Evolutionary conservation across 2,329 filamentous ascomycete species (phyloP).

Genomic region (Aspergillus aculeatus): DNA sequence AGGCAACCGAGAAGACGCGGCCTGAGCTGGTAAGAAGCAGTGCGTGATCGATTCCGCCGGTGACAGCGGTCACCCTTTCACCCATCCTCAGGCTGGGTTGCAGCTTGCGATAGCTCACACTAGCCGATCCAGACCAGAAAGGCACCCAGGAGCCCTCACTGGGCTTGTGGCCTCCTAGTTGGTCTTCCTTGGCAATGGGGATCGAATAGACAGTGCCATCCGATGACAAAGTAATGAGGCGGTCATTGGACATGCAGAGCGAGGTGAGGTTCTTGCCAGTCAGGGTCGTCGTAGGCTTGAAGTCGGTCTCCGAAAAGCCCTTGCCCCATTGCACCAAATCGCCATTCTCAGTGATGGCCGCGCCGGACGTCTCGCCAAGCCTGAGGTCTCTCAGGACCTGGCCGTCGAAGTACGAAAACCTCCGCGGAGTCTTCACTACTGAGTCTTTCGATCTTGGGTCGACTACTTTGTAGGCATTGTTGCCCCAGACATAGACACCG

Average conservation of each 20-base stretch:
- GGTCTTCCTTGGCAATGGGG: conserved; percentile 71
- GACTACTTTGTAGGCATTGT: conserved; percentile 79
- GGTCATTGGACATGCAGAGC: conserved; percentile 74
- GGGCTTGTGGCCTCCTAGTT: conserved; percentile 62
- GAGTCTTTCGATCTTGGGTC: conserved; percentile 77
- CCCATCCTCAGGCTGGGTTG: conserved; percentile 66
- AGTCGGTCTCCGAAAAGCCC: conserved; percentile 66
- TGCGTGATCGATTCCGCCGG: conserved; percentile 79
- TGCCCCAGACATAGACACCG: conserved; percentile 92
- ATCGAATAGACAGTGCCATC: conserved; percentile 81
- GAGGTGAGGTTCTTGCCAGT: conserved; percentile 77
- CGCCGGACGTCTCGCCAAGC: conserved; percentile 76
- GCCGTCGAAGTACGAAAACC: conserved; percentile 79
- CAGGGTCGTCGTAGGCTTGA: conserved; percentile 68
- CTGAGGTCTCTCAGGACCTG: conserved; percentile 84
- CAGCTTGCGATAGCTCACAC: conserved; percentile 70
- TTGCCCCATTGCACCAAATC: conserved; percentile 90
- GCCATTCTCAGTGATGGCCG: conserved; percentile 81
- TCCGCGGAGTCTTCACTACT: conserved; percentile 74
- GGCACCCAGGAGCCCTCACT: conserved; percentile 70
- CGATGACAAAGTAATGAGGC: conserved; percentile 74
- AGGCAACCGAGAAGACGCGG: conserved; percentile 83
- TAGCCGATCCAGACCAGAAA: conserved; percentile 62
- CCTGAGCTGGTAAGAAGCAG: conserved; percentile 81
- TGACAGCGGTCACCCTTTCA: conserved; percentile 72